Evolutionary conservation across 2,329 filamentous ascomycete genomes (phyloP).

Genomic region (Colletotrichum costaricense): DNA sequence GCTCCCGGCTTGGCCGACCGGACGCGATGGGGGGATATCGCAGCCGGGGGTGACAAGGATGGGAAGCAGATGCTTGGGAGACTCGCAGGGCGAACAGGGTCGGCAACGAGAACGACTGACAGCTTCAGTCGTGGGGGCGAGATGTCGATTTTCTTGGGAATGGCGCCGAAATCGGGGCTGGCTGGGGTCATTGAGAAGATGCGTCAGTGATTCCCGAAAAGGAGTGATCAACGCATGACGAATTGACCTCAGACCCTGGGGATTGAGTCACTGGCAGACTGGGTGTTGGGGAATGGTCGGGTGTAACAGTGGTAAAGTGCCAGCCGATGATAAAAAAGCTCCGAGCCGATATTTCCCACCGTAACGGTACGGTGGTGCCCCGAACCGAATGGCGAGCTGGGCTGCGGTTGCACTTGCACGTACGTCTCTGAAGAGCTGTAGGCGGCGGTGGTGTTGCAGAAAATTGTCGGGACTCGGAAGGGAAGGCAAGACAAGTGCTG

Average conservation of each 20-base stretch:
- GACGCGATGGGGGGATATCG: constrained; percentile 2
- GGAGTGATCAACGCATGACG: constrained; percentile 3
- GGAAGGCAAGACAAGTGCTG: background rate
- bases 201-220: background rate
- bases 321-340: background rate
- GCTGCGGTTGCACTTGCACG: background rate
- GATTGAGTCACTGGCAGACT: background rate
- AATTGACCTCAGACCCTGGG: background rate
- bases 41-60: constrained; percentile 6
- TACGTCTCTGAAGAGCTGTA: background rate
- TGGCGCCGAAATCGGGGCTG: constrained; percentile 11
- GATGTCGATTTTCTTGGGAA: background rate
- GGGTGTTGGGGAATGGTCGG: background rate
- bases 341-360: constrained; percentile 13
- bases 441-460: background rate
- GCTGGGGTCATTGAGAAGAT: background rate
- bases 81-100: background rate
- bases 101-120: background rate
- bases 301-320: background rate
- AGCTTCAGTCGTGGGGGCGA: background rate
- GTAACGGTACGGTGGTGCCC: background rate
- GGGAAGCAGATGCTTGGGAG: background rate
- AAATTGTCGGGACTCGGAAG: background rate
- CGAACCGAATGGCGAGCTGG: constrained; percentile 1
- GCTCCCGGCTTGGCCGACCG: constrained; percentile 24